Conservation (phyloP, 441 rosid species). For the Gossypium gossypioides region DNA sequence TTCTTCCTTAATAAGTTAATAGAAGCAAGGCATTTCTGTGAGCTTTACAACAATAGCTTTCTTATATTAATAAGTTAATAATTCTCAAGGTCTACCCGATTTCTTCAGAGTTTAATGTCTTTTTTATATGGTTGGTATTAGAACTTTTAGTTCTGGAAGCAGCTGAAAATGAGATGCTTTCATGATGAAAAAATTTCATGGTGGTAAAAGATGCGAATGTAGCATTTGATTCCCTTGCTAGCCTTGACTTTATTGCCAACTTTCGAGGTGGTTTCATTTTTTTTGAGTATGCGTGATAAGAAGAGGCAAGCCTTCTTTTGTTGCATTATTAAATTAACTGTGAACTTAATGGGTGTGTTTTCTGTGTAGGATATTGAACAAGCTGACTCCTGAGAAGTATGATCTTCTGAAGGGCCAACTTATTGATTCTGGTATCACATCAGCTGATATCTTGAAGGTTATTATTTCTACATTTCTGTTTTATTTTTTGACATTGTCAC, state of each 20-base stretch:
- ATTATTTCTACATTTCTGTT: not conserved
- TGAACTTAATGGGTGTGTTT: not conserved
- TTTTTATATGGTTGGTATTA: not conserved
- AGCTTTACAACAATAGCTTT: not conserved
- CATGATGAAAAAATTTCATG: not conserved
- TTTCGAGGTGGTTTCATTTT: not conserved
- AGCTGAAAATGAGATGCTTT: not conserved
- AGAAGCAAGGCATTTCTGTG: not conserved
- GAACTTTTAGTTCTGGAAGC: not conserved
- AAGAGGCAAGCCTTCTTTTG: not conserved
- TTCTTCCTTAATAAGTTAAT: not conserved
- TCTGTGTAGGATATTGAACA: slow-evolving; percentile 60
- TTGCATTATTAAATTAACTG: not conserved
- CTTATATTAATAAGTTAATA: too few species aligned
- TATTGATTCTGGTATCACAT: slow-evolving; percentile 66
- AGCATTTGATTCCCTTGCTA: not conserved
- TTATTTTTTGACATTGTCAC: not conserved
- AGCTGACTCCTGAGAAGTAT: slow-evolving; percentile 79
- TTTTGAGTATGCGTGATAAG: not conserved
- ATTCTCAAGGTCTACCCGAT: not conserved
- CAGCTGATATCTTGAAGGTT: slow-evolving; percentile 68
- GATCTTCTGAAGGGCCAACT: slow-evolving; percentile 79
- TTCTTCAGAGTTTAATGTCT: not conserved
- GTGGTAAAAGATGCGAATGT: not conserved
- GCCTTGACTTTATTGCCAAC: not conserved